These are phyloP conservation scores for Globisporangium recalcitrans DNA, from an alignment of 352 stramenopile species.

Conservation along the genomic window DNA sequence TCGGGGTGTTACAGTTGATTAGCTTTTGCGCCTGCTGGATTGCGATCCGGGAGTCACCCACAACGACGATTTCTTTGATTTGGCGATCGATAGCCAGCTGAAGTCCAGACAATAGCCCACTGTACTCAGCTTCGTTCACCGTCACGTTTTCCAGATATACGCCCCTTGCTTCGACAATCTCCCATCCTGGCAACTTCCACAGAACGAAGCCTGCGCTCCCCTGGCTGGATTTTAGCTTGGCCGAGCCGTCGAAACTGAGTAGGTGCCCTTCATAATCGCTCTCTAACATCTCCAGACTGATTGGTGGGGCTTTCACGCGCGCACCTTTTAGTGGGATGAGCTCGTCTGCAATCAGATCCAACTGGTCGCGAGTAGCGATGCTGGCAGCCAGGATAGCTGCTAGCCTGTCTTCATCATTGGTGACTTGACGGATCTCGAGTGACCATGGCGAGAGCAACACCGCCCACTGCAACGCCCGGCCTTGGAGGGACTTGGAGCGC, in stretches of 20 bases:
- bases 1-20: conserved; percentile 14
- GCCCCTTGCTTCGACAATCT: conserved; percentile 13
- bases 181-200: conserved; percentile 18
- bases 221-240: conserved; percentile 7
- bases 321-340: neutral
- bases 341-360: neutral
- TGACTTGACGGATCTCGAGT: neutral
- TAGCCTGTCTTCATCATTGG: neutral
- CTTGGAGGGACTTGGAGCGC: conserved; percentile 14
- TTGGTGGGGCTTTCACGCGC: neutral
- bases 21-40: conserved; percentile 17
- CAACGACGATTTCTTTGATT: conserved; percentile 13
- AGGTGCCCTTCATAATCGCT: conserved; percentile 1
- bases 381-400: neutral
- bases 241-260: conserved; percentile 21
- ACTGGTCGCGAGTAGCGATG: neutral
- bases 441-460: neutral
- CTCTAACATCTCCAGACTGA: conserved; percentile 2
- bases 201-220: conserved; percentile 18
- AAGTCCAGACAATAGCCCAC: conserved; percentile 13
- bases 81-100: neutral
- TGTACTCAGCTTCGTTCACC: conserved; percentile 26
- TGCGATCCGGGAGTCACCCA: conserved; percentile 15
- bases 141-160: conserved; percentile 12
- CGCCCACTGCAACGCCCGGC: conserved; percentile 12